These are phyloP conservation scores for Gastrolobium villosum DNA, from an alignment of 306 rosid genomes.

Conservation along the genomic window DNA sequence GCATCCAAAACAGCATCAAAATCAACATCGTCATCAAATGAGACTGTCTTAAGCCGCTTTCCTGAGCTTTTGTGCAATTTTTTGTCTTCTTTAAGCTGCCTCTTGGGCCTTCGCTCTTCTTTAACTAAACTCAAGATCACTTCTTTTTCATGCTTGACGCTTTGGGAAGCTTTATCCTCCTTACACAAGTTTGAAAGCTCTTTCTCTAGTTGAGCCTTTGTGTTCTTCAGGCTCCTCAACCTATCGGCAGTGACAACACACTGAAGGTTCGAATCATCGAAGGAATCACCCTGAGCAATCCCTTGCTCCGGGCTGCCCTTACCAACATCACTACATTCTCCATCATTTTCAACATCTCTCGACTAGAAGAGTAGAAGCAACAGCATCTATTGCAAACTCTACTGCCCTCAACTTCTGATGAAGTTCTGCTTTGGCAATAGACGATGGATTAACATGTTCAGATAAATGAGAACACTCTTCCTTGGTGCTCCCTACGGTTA, in stretches of 20 bases:
- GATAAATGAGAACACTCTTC: slow-evolving; percentile 54
- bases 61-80: slow-evolving; percentile 48
- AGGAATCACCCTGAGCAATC: slow-evolving; percentile 50
- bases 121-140: slow-evolving; percentile 66
- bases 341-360: slow-evolving; percentile 50
- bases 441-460: slow-evolving; percentile 55
- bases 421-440: slow-evolving; percentile 60
- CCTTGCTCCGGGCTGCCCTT: slow-evolving; percentile 51
- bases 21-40: slow-evolving; percentile 81
- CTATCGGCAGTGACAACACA: slow-evolving; percentile 81
- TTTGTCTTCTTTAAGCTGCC: slow-evolving; percentile 66
- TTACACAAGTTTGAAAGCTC: slow-evolving; percentile 63
- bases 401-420: slow-evolving; percentile 77
- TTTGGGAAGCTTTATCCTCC: slow-evolving; percentile 48
- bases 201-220: slow-evolving; percentile 73
- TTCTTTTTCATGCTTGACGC: slow-evolving; percentile 38
- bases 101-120: slow-evolving; percentile 70
- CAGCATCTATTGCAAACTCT: slow-evolving; percentile 82
- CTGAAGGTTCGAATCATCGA: slow-evolving; percentile 62
- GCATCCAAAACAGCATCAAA: slow-evolving; percentile 94
- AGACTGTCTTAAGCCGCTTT: slow-evolving; percentile 72
- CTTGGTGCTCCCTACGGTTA: slow-evolving; percentile 45
- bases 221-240: slow-evolving; percentile 72
- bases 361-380: slow-evolving; percentile 75
- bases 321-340: slow-evolving; percentile 48